phyloP scores from a whole-genome alignment of 768 basidiomycete genomes.

The Mycena crocata region DNA sequence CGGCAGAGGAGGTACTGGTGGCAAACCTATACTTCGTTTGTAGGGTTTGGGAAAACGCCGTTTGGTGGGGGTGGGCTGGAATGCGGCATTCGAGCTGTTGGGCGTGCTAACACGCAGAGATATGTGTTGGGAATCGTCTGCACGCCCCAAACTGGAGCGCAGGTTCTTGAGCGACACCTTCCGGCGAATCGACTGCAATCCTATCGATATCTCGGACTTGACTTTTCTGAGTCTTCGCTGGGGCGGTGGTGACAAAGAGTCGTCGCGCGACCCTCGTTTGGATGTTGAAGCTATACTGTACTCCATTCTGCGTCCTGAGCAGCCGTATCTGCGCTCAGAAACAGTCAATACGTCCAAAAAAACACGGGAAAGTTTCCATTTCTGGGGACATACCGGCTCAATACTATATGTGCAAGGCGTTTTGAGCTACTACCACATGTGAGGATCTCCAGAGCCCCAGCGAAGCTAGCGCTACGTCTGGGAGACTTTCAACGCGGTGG shows the following conservation, averaged over 20 bases:
- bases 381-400: no score
- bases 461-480: no score
- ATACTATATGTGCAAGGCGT: no score
- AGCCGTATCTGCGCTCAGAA: no score
- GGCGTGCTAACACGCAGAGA: constrained; percentile 50
- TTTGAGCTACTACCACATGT: no score
- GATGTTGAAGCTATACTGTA: background rate
- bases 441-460: no score
- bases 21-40: constrained; percentile 41
- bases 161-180: constrained; percentile 54
- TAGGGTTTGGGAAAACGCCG: no score
- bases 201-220: constrained; percentile 58
- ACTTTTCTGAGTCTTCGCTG: constrained; percentile 51
- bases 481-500: background rate
- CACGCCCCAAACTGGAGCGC: constrained; percentile 41
- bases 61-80: constrained; percentile 30
- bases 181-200: constrained; percentile 55
- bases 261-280: constrained; percentile 5
- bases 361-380: no score
- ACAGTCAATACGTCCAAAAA: no score
- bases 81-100: constrained; percentile 39
- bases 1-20: constrained; percentile 52
- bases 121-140: constrained; percentile 49
- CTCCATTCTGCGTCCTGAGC: background rate
- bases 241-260: constrained; percentile 32